phyloP scores from a whole-genome alignment of 1,284 basidiomycete species.

The Schizophyllum commune region DNA sequence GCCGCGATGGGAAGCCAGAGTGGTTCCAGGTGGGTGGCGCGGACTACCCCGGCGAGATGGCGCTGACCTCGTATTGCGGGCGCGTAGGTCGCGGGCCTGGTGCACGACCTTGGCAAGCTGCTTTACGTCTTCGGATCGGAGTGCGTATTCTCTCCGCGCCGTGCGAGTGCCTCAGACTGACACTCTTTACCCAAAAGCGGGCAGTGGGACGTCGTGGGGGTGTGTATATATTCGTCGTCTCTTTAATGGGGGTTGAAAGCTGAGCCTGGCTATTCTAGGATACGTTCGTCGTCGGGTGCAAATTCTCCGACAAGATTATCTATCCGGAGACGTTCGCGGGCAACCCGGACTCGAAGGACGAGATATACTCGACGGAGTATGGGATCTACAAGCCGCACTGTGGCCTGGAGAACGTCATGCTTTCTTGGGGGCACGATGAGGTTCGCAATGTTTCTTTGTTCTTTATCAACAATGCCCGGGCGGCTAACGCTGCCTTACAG shows the following conservation, averaged over 20 bases:
- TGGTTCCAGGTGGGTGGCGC: conserved; percentile 64
- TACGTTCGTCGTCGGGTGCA: conserved; percentile 67
- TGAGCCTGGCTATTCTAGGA: background rate
- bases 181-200: conserved; percentile 33
- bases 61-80: conserved; percentile 17
- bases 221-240: conserved; percentile 26
- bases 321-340: conserved; percentile 78
- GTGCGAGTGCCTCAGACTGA: background rate
- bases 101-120: conserved; percentile 86
- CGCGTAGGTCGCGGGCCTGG: conserved; percentile 64
- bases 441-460: conserved; percentile 26
- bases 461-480: too few relatives aligned
- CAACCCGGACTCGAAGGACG: conserved; percentile 72
- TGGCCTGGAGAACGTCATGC: conserved; percentile 86
- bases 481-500: conserved; percentile 26
- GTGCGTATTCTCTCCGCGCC: conserved; percentile 17
- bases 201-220: conserved; percentile 90
- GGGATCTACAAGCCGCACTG: conserved; percentile 83
- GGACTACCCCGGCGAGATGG: background rate
- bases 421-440: conserved; percentile 90
- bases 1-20: conserved; percentile 81
- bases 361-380: conserved; percentile 70
- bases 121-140: conserved; percentile 75
- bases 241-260: background rate
- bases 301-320: conserved; percentile 77